Evolutionary conservation across 768 basidiomycete genomes (phyloP), one percentile per base, ranked within the genome.

Genomic region (Fistulinella prunicolor): DNA sequence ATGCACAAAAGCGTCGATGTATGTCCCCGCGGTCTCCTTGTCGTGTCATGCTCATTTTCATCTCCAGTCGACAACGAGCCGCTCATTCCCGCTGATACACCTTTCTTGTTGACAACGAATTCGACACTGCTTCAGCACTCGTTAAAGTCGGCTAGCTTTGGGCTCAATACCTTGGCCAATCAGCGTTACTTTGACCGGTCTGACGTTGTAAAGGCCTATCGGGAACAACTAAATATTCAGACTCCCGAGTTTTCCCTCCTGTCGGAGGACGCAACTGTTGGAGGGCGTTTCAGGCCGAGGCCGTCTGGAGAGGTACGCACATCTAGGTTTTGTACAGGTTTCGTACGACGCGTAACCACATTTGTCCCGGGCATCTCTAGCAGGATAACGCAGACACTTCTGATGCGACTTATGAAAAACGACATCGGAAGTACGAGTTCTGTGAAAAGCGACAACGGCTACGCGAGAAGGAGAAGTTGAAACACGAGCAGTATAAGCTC

Each of bases 401-500:
- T 9, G 92, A 95, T 68, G 79, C 79, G 20, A 78, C 79, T 7
- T 95, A 93, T 61, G 80, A 87, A 65, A 83, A 82, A 54, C 80
- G 89, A 37, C 92, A 95, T 67, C 78, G 83, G 43, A 91, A 89
- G 62, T 93, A 89, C 66, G 91, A 94, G 64, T 78, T 78, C 13
- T 86, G 89, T 50, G 93, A 94, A 68, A 90, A 89, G 63, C 80
- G 90, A 8, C 82, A 85, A 61, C 85, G 91, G 4, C 71, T 89
- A 28, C 81, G 91, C 46, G 92, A 94, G 69, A 91, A 91, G 68
- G 92, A 95, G 68, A 92, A 92, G 63, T 78, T 94, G 46, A 86
- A 88, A 67, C 86, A 92, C 55, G 91, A 94, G 61, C 89, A 92
- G 57, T 92, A 93, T 71, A 91, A 92, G 63, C 81, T 95, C 60